Conservation (phyloP, 164 flowering plant species). For the Chimonanthus praecox region DNA sequence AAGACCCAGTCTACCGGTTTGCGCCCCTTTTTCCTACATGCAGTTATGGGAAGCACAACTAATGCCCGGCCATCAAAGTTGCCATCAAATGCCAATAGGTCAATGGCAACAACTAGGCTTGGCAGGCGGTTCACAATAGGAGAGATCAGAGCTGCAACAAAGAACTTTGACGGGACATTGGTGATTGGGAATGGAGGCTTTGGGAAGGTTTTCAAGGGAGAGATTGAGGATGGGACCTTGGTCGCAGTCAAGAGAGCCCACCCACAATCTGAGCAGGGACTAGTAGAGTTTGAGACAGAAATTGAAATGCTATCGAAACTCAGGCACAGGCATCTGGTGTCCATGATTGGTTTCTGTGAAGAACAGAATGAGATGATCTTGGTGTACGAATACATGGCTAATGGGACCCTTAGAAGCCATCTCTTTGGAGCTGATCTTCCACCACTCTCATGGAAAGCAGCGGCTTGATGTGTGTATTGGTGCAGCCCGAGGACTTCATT, state of each 20-base stretch:
- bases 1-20: conserved; percentile 40
- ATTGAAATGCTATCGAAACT: conserved; percentile 78
- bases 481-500: conserved; percentile 73
- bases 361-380: conserved; percentile 71
- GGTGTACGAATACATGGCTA: conserved; percentile 75
- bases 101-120: conserved; percentile 30
- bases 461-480: conserved; percentile 61
- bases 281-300: conserved; percentile 64
- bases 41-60: conserved; percentile 25
- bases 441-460: conserved; percentile 62
- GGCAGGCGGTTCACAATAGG: conserved; percentile 57
- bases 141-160: conserved; percentile 62
- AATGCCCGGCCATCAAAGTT: conserved; percentile 32
- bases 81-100: conserved; percentile 22
- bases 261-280: conserved; percentile 66
- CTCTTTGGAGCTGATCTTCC: conserved; percentile 53
- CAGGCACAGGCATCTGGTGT: conserved; percentile 67
- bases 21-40: conserved; percentile 49
- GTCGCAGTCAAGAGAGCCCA: conserved; percentile 63
- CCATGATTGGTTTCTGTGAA: conserved; percentile 70
- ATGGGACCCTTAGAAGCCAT: conserved; percentile 67
- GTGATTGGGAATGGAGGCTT: conserved; percentile 79
- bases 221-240: conserved; percentile 46
- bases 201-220: conserved; percentile 70
- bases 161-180: conserved; percentile 59